Evolutionary conservation across 2,329 filamentous ascomycete genomes (phyloP).

Genomic region (Scolecobasidium constrictum): DNA sequence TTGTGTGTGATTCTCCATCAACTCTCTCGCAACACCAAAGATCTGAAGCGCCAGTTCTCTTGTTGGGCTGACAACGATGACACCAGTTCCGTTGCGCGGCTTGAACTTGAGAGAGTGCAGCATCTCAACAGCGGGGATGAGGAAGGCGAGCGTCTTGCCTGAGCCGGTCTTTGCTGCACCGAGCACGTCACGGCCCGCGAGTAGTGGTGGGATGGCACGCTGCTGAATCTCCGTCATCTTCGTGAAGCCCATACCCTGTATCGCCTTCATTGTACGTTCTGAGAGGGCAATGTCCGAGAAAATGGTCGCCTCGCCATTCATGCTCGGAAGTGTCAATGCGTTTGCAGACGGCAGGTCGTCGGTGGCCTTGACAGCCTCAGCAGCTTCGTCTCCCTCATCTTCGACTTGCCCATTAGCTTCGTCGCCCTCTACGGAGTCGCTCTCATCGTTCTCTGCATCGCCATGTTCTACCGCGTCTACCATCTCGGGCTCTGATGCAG

Average conservation of each 20-base stretch:
- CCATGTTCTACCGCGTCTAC: conserved; percentile 14
- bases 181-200: conserved; percentile 84
- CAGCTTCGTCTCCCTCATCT: conserved; percentile 22
- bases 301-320: conserved; percentile 52
- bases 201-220: conserved; percentile 72
- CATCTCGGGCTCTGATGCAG: conserved; percentile 12
- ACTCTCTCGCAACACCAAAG: conserved; percentile 84
- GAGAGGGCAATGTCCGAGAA: conserved; percentile 79
- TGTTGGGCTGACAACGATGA: conserved; percentile 85
- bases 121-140: conserved; percentile 92
- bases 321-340: conserved; percentile 47
- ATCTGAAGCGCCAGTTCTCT: conserved; percentile 92
- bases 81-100: conserved; percentile 83
- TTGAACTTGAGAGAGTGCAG: conserved; percentile 84
- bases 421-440: conserved; percentile 31
- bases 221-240: conserved; percentile 94
- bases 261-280: conserved; percentile 78
- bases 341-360: conserved; percentile 44
- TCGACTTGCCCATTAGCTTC: conserved; percentile 15
- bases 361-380: conserved; percentile 19
- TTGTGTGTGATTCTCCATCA: conserved; percentile 88
- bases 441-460: conserved; percentile 17
- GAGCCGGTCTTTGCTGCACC: conserved; percentile 94
- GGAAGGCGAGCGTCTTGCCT: conserved; percentile 89
- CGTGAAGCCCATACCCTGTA: conserved; percentile 84